A percentile compares a stretch with the other conserved stretches of the same genome.
These are phyloP conservation scores for Fusarium heterosporum DNA, from an alignment of 2,329 filamentous ascomycete genomes.

Conservation along the genomic window DNA sequence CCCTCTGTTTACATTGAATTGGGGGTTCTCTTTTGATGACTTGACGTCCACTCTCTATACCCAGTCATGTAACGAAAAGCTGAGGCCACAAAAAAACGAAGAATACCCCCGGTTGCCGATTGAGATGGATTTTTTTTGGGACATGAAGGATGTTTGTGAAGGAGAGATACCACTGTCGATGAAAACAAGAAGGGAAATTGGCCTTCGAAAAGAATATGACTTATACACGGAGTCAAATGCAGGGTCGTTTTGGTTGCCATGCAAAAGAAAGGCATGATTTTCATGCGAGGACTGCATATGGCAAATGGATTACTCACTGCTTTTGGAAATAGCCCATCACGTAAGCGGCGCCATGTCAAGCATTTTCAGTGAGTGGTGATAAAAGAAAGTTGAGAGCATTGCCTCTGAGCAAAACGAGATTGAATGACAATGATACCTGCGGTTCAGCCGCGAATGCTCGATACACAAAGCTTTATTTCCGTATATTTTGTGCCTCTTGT, in stretches of 20 bases:
- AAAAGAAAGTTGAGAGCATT: conserved; percentile 43
- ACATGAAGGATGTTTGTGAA: conserved; percentile 43
- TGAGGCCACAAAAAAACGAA: conserved; percentile 48
- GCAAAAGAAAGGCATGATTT: conserved; percentile 27
- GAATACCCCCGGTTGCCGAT: conserved; percentile 51
- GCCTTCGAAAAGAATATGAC: conserved; percentile 32
- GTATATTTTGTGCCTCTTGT: too few species aligned
- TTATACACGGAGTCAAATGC: conserved; percentile 42
- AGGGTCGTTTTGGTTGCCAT: conserved; percentile 37
- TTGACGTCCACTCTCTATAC: conserved; percentile 53
- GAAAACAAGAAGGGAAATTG: conserved; percentile 42
- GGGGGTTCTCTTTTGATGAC: conserved; percentile 51
- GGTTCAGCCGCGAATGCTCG: conserved; percentile 38
- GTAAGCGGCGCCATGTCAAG: conserved; percentile 13
- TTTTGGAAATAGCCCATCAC: not conserved
- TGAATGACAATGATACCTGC: conserved; percentile 45
- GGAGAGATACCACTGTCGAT: conserved; percentile 45
- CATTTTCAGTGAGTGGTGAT: conserved; percentile 18
- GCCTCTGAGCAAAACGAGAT: conserved; percentile 38
- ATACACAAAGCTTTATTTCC: conserved; percentile 19
- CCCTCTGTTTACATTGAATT: conserved; percentile 44
- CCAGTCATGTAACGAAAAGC: conserved; percentile 50
- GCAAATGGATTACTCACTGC: conserved; percentile 33
- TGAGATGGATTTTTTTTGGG: conserved; percentile 44
- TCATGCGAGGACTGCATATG: conserved; percentile 19